Base-by-base conservation (phyloP, 1,284 basidiomycete species). In the Phellopilus nigrolimitatus region DNA sequence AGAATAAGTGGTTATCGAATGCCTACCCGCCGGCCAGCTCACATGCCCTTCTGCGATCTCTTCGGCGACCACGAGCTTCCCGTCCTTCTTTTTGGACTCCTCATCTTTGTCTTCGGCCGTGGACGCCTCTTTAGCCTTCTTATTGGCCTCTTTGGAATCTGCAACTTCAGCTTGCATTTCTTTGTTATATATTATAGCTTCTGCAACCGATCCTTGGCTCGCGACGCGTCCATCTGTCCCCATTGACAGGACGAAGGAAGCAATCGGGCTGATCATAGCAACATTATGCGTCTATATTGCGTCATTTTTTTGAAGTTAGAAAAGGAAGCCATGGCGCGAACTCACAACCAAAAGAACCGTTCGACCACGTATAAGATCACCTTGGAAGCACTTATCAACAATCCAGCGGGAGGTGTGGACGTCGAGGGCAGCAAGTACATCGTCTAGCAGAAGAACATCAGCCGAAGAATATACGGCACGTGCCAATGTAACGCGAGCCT, bases 371-470 rank as follows among this genome's bases (percentile, higher is more conserved):
- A 91, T 68, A 5, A 91, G 69, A 55, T 85, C 80, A 3, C 88
- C 84, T 38, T 68, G 66, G 65, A 92, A 78, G 58, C 87, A 84
- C 47, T 88, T 78, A 15, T 89, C 79, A 9, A 91, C 79, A 52
- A 91, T 83, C 78, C 79, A 89, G 57, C 79, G 79, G 0, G 86
- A 74, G 0, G 88, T 91, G 56, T 85, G 78, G 4, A 81, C 76
- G 60, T 71, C 69, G 33, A 71, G 57, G 3, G 68, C 68, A 22
- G 69, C 58, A 31, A 53, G 51, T 21, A 86, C 77, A 62, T 88
- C 85, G 62, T 81, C 79, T 34, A 82, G 68, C 3, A 91, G 70
- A 5, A 91, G 62, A 38, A 85, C 75, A 10, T 76, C 67, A 0
- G 84, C 79, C 9, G 65, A 64, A 24, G 80, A 80, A 62, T 88